Conservation (phyloP, 495 filamentous ascomycete species). For the Chaetomium fimeti region DNA sequence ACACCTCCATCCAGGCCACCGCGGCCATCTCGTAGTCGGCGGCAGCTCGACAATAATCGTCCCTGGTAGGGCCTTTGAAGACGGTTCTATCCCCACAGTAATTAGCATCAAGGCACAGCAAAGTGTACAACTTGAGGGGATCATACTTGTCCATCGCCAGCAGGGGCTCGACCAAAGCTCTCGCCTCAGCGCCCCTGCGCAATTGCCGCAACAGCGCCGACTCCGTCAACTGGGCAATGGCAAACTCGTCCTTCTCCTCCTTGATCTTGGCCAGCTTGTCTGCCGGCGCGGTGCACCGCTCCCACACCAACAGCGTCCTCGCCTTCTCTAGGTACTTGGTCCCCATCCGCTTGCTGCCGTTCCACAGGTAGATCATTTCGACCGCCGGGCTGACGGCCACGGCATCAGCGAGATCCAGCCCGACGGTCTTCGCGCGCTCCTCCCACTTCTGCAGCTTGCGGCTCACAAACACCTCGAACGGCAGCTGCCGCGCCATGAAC, state of each 20-base stretch:
- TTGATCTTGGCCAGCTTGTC: slow-evolving; percentile 58
- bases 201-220: slow-evolving; percentile 66
- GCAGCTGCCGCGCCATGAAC: slow-evolving; percentile 84
- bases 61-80: slow-evolving; percentile 72
- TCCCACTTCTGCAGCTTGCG: slow-evolving; percentile 92
- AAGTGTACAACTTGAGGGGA: not conserved
- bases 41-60: slow-evolving; percentile 77
- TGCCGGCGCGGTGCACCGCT: slow-evolving; percentile 51
- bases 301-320: slow-evolving; percentile 64
- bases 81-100: slow-evolving; percentile 38
- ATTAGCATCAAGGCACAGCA: not conserved
- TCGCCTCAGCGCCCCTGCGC: slow-evolving; percentile 61
- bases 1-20: slow-evolving; percentile 68
- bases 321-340: slow-evolving; percentile 61
- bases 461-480: slow-evolving; percentile 83
- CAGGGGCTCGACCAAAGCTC: slow-evolving; percentile 56
- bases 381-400: slow-evolving; percentile 79
- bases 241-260: slow-evolving; percentile 75
- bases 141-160: slow-evolving; percentile 63
- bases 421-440: slow-evolving; percentile 65
- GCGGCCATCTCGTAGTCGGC: slow-evolving; percentile 91
- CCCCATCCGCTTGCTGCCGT: slow-evolving; percentile 74
- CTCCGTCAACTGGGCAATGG: slow-evolving; percentile 62
- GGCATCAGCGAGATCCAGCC: slow-evolving; percentile 72
- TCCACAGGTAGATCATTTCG: slow-evolving; percentile 98